A percentile compares a stretch with the other conserved stretches of the same genome.
Conservation (phyloP, 2,329 filamentous ascomycete genomes). For the Monilinia aucupariae region DNA sequence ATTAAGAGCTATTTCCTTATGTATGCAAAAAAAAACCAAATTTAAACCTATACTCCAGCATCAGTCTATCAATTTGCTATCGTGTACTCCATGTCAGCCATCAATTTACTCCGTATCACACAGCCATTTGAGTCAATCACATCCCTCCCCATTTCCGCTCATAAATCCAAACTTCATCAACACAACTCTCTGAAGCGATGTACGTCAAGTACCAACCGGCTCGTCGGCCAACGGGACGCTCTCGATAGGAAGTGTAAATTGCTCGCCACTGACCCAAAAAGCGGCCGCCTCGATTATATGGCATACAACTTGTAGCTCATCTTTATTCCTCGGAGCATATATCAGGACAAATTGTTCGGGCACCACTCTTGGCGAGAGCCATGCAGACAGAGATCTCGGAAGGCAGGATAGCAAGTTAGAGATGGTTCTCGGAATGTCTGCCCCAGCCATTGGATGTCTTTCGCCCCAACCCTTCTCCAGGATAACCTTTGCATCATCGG, state of each 20-base stretch:
- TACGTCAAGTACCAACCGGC: background rate
- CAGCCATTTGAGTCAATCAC: background rate
- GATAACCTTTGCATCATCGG: slow-evolving; percentile 66
- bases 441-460: slow-evolving; percentile 60
- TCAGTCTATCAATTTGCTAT: background rate
- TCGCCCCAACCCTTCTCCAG: slow-evolving; percentile 76
- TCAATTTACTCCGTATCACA: background rate
- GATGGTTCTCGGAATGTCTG: slow-evolving; percentile 40
- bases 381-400: background rate
- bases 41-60: slow-evolving; percentile 5
- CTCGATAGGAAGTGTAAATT: slow-evolving; percentile 25
- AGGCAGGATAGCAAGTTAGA: background rate
- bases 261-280: slow-evolving; percentile 52
- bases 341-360: slow-evolving; percentile 74
- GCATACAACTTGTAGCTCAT: slow-evolving; percentile 62
- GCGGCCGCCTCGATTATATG: slow-evolving; percentile 68
- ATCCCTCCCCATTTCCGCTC: background rate
- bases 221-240: background rate
- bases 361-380: slow-evolving; percentile 38
- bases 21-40: slow-evolving; percentile 5
- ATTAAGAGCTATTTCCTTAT: slow-evolving; percentile 4
- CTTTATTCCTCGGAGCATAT: slow-evolving; percentile 68
- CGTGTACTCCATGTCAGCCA: background rate
- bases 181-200: background rate
- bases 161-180: background rate